Evolutionary conservation across 78 protist genomes (phyloP), one percentile per base, ranked within the genome.

Genomic region (Tieghemostelium lacteum): DNA sequence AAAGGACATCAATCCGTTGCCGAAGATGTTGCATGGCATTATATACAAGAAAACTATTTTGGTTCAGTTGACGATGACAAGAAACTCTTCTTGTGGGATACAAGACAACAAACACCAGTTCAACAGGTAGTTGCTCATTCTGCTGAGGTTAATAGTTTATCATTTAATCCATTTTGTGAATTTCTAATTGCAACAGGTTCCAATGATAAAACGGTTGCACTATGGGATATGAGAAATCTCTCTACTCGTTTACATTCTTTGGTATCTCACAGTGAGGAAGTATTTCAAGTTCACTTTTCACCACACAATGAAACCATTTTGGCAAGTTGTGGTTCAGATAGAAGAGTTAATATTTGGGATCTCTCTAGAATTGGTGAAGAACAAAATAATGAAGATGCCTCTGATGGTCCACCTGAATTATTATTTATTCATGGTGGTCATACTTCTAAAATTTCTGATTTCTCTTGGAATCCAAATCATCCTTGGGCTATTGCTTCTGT

Each of bases 401-500:
- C 94, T 39, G 99, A 98, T 55, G 99, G 98, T 29, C 98, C 99
- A 1, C 98, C 99, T 0, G 99, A 97, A 88, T 93, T 97, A 0
- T 29, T 97, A 85, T 98, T 98, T 75, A 80, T 98, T 52, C 99
- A 98, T 66, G 99, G 97, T 22, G 99, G 99, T 8, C 99, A 98
- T 93, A 98, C 99, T 0, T 40, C 75, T 39, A 87, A 87, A 62
- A 85, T 98, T 22, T 66, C 94, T 19, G 99, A 97, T 80, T 95
- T 98, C 61, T 33, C 87, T 5, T 98, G 99, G 99, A 95, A 94
- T 72, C 92, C 92, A 24, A 58, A 93, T 40, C 98, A 96, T 70
- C 95, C 94, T 24, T 96, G 98, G 99, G 64, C 96, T n/a, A 64
- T 96, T 22, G 88, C 96, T 36, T 86, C 96, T 0, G 97, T 94